These are phyloP conservation scores for Cichorium intybus DNA, from an alignment of 140 eudicot genomes.

Conservation along the genomic window DNA sequence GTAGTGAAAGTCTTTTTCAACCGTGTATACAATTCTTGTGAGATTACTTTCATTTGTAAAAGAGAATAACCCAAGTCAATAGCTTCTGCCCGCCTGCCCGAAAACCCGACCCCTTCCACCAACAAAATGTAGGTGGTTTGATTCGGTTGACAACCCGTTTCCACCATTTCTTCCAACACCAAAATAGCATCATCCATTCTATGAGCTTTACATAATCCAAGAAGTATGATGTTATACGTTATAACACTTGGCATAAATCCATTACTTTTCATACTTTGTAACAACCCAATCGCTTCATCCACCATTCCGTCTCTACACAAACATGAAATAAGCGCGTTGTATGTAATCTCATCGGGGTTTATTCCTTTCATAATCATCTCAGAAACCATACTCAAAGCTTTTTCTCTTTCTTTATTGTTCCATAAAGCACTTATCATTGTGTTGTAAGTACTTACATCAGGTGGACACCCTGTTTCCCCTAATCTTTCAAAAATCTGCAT, in stretches of 20 bases:
- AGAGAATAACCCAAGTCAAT: constrained; percentile 50
- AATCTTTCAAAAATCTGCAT: constrained; percentile 54
- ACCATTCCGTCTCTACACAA: constrained; percentile 78
- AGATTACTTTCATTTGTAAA: constrained; percentile 35
- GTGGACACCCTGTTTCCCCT: constrained; percentile 55
- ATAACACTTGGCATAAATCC: constrained; percentile 52
- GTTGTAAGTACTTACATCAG: constrained; percentile 70
- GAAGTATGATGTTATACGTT: constrained; percentile 67
- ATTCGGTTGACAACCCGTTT: constrained; percentile 56
- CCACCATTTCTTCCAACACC: constrained; percentile 64
- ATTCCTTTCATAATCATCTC: constrained; percentile 63
- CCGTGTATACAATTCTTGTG: constrained; percentile 40
- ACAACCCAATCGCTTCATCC: constrained; percentile 59
- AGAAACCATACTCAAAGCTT: constrained; percentile 51
- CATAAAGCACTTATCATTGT: constrained; percentile 77
- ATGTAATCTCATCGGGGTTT: constrained; percentile 72
- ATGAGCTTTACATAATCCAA: constrained; percentile 82
- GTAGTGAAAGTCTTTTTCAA: constrained; percentile 51
- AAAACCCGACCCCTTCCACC: constrained; percentile 78
- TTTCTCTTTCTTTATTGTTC: constrained; percentile 49
- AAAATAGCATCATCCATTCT: constrained; percentile 57
- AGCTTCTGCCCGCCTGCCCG: constrained; percentile 66
- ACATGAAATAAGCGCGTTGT: constrained; percentile 67
- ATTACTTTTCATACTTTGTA: constrained; percentile 53
- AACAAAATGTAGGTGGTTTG: constrained; percentile 63